Evolutionary conservation across 345 rosid genomes (phyloP).

Genomic region (Microthlaspi erraticum): DNA sequence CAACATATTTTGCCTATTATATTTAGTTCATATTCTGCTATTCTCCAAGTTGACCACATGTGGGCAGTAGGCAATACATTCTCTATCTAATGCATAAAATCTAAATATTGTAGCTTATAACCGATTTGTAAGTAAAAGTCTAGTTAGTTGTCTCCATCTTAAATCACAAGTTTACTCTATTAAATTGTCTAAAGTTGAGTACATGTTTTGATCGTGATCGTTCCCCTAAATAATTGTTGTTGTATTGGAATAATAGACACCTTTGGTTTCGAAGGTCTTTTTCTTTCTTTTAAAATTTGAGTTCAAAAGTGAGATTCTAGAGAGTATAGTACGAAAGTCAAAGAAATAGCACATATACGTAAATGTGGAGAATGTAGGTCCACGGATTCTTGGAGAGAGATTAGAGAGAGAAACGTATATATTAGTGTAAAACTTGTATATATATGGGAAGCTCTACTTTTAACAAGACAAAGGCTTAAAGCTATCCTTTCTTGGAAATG

Average conservation of each 20-base stretch:
- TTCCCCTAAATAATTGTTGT: conserved; percentile 1
- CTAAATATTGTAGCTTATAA: too few relatives aligned
- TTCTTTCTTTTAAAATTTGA: neutral
- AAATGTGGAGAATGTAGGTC: conserved; percentile 45
- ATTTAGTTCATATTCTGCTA: too few relatives aligned
- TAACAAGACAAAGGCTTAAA: conserved; percentile 57
- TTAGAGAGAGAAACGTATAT: neutral
- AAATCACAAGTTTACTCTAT: too few relatives aligned
- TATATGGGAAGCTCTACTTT: conserved; percentile 59
- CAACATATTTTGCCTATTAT: neutral
- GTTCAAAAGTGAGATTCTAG: neutral
- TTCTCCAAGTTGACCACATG: neutral
- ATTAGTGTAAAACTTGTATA: conserved; percentile 25
- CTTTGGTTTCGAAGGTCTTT: neutral
- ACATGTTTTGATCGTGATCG: neutral
- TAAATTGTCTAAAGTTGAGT: too few relatives aligned
- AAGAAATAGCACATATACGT: neutral
- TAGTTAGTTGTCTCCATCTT: too few relatives aligned
- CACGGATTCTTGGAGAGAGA: conserved; percentile 37
- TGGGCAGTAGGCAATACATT: too few relatives aligned
- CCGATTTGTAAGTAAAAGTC: too few relatives aligned
- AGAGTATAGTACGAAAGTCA: neutral
- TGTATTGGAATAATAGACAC: neutral
- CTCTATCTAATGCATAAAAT: too few relatives aligned
- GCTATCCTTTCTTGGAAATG: conserved; percentile 83